Evolutionary conservation across 2,329 filamentous ascomycete genomes (phyloP).

Genomic region (Fusarium armeniacum): DNA sequence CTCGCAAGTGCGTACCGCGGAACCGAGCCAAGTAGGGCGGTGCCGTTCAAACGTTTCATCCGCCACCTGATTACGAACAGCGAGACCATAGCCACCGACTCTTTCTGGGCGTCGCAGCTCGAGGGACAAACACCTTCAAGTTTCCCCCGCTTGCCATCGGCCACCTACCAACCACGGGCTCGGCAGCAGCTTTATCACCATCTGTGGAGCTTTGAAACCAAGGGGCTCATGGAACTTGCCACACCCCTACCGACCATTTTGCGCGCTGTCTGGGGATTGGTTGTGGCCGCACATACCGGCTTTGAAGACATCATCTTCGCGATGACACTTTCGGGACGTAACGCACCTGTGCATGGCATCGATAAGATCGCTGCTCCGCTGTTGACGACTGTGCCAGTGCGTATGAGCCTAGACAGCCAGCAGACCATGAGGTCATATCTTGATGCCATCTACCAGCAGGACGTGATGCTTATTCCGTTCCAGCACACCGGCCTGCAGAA

Average conservation of each 20-base stretch:
- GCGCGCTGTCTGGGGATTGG: conserved; percentile 13
- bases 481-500: conserved; percentile 15
- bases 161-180: conserved; percentile 15
- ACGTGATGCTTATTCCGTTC: conserved; percentile 10
- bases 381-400: conserved; percentile 11
- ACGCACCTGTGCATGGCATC: conserved; percentile 9
- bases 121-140: conserved; percentile 9
- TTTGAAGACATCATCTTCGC: conserved; percentile 13
- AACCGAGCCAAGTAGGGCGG: conserved; percentile 7
- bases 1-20: conserved; percentile 9
- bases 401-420: conserved; percentile 12
- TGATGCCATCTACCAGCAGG: conserved; percentile 14
- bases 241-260: conserved; percentile 15
- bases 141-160: conserved; percentile 9
- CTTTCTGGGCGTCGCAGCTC: conserved; percentile 9
- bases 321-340: conserved; percentile 10
- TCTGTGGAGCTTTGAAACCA: conserved; percentile 11
- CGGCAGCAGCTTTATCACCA: conserved; percentile 11
- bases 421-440: conserved; percentile 12
- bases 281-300: conserved; percentile 12
- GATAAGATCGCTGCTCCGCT: conserved; percentile 12
- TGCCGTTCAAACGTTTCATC: conserved; percentile 11
- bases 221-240: conserved; percentile 16
- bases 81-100: conserved; percentile 5
- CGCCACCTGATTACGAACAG: conserved; percentile 11